Base-by-base conservation (phyloP, 1,139 yeast genomes). In the Candida sanyaensis region DNA sequence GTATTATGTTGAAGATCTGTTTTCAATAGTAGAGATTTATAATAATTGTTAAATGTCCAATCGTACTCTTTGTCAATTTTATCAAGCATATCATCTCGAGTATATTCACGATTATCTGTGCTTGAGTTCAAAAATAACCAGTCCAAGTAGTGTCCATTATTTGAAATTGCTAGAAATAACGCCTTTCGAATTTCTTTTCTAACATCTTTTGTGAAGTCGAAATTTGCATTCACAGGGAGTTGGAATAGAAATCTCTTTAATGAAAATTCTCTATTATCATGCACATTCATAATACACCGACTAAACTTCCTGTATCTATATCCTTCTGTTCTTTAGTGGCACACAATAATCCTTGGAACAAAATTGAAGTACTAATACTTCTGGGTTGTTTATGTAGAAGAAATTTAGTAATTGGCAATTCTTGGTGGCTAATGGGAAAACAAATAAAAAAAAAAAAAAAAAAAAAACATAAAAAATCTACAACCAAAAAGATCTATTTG, bases 141-240 rank as follows among this genome's bases (percentile, higher is more conserved):
- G 38, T 69, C 63, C 48, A 83, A 60, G 61, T 72, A 78, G 43
- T 68, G 61, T 30, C 88, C 88, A 42, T 73, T 64, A 47, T 66
- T 59, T 1, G 89, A 72, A 2, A 82, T 72, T 1, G 86, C 72
- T 47, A 71, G 62, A 56, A 77, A 81, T 37, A 87, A 62, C 2
- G 77, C 77, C 44, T 77, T 66, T 43, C 87, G 64, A 24, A 86
- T 66, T 40, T 73, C 68, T 43, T 63, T 63, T 44, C 78, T 60
- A 37, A 70, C 70, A 4, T 63, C 59, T 4, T 62, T 64, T 5
- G 62, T 61, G 55, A 76, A 73, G 21, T 63, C 63, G 59, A 65
- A 81, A 32, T 71, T 57, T 41, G 62, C 60, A 23, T 59, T 57
- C n/a, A 58, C 56, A 1, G 80, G 79, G 21, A 69, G 57, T 17